These are phyloP conservation scores for Colletotrichum aenigma DNA, from an alignment of 2,329 filamentous ascomycete species.

Conservation along the genomic window DNA sequence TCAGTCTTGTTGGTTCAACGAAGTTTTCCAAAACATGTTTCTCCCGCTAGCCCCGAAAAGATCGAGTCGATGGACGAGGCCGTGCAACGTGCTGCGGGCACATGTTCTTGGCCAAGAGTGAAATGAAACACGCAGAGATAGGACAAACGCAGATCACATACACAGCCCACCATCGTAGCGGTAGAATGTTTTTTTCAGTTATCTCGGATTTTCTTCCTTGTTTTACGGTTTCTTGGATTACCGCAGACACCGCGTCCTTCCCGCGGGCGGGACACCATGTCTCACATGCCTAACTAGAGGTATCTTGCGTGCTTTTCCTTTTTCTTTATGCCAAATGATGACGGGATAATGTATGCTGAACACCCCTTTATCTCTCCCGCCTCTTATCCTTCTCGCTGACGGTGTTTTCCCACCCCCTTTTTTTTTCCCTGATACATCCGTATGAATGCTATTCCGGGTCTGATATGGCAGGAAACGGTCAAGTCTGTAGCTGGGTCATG, in stretches of 20 bases:
- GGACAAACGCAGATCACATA: not conserved
- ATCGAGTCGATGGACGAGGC: not conserved
- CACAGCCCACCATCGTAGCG: not conserved
- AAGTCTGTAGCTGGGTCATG: not conserved
- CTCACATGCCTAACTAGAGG: constrained; percentile 11
- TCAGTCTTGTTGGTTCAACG: not conserved
- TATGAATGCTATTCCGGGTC: not conserved
- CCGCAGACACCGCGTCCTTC: not conserved
- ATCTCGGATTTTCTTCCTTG: not conserved
- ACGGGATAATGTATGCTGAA: not conserved
- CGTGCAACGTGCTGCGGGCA: constrained; percentile 3
- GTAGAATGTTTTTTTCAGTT: not conserved
- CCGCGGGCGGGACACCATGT: constrained; percentile 6
- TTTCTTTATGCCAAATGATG: not conserved
- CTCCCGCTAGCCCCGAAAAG: not conserved
- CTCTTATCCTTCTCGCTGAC: not conserved
- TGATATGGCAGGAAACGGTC: not conserved
- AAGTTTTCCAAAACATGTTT: not conserved
- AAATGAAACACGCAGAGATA: not conserved
- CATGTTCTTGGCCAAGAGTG: not conserved
- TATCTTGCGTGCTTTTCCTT: constrained; percentile 9
- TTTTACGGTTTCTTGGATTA: constrained; percentile 5
- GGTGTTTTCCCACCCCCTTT: not conserved
- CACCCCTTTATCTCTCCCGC: not conserved
- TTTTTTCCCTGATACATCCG: not conserved